Evolutionary conservation across 371 early-diverging fungal species (phyloP).

Genomic region (Mucor plumbeus): DNA sequence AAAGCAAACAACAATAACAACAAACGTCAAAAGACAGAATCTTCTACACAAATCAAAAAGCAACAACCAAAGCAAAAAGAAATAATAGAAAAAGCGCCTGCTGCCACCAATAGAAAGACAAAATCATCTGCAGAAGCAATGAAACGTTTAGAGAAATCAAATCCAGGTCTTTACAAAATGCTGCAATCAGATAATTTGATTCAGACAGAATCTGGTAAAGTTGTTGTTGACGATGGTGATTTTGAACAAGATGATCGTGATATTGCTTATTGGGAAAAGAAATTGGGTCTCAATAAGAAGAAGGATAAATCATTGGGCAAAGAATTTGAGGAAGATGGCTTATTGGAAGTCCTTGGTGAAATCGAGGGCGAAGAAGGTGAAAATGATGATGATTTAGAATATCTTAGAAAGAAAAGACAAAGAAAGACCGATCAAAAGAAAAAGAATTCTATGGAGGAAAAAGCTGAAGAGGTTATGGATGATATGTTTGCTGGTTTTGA

Average conservation of each 20-base stretch:
- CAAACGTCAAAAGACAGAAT: constrained; percentile 36
- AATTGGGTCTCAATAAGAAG: constrained; percentile 72
- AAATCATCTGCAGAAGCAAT: constrained; percentile 52
- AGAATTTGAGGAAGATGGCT: constrained; percentile 66
- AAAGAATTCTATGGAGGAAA: constrained; percentile 44
- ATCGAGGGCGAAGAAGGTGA: constrained; percentile 25
- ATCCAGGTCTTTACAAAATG: constrained; percentile 71
- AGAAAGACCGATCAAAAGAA: constrained; percentile 42
- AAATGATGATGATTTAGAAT: constrained; percentile 53
- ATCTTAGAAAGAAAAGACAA: constrained; percentile 49
- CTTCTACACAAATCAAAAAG: neutral
- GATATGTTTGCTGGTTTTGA: constrained; percentile 42
- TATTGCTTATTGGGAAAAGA: constrained; percentile 78
- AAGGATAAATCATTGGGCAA: constrained; percentile 57
- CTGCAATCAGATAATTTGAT: constrained; percentile 69
- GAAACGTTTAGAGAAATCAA: constrained; percentile 68
- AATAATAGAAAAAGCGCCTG: neutral
- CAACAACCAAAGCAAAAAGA: constrained; percentile 4
- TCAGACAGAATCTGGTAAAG: constrained; percentile 11
- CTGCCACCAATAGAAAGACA: neutral
- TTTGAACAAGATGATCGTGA: constrained; percentile 77
- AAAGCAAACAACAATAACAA: constrained; percentile 12
- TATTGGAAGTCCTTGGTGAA: constrained; percentile 48
- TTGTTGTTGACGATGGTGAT: constrained; percentile 33
- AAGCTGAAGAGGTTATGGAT: constrained; percentile 48